Percentiles rank a stretch among this genome's conserved stretches.
phyloP scores from a whole-genome alignment of 2,329 filamentous ascomycete species.

The Diaporthe ilicicola region DNA sequence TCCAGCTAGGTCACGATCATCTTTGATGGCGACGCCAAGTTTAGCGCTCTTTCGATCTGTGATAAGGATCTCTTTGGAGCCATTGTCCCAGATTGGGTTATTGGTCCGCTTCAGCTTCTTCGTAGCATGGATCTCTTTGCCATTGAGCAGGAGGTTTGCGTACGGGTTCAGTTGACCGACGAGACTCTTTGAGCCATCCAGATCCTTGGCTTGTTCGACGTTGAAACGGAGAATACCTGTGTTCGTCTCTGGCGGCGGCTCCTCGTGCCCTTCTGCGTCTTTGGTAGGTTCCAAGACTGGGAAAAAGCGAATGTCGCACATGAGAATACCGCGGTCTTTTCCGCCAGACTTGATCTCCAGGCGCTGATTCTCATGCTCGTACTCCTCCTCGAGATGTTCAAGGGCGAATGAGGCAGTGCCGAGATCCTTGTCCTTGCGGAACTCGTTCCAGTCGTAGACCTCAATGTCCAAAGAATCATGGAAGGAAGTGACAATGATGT shows the following conservation, averaged over 20 bases:
- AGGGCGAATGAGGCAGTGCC: slow-evolving; percentile 86
- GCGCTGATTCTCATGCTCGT: slow-evolving; percentile 83
- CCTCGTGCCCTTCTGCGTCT: slow-evolving; percentile 77
- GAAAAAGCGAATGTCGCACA: slow-evolving; percentile 92
- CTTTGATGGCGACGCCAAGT: slow-evolving; percentile 91
- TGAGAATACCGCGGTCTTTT: slow-evolving; percentile 81
- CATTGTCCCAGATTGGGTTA: slow-evolving; percentile 95
- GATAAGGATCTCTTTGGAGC: slow-evolving; percentile 92
- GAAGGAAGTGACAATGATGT: slow-evolving; percentile 91
- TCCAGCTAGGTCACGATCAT: slow-evolving; percentile 84
- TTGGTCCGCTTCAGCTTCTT: slow-evolving; percentile 97
- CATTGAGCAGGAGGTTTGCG: slow-evolving; percentile 86
- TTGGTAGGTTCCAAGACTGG: slow-evolving; percentile 81
- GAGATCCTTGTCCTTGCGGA: slow-evolving; percentile 95
- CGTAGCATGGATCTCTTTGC: slow-evolving; percentile 87
- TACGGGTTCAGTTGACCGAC: slow-evolving; percentile 93
- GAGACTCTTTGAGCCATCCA: slow-evolving; percentile 91
- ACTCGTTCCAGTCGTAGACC: slow-evolving; percentile 93
- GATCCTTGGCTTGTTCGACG: slow-evolving; percentile 94
- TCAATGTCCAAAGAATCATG: slow-evolving; percentile 87
- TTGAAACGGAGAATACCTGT: slow-evolving; percentile 95
- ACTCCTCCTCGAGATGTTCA: slow-evolving; percentile 80
- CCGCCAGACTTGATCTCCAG: slow-evolving; percentile 87
- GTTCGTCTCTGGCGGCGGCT: slow-evolving; percentile 86
- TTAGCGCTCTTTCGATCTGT: slow-evolving; percentile 92